phyloP scores from a whole-genome alignment of 164 flowering plant species.

The Malania oleifera region DNA sequence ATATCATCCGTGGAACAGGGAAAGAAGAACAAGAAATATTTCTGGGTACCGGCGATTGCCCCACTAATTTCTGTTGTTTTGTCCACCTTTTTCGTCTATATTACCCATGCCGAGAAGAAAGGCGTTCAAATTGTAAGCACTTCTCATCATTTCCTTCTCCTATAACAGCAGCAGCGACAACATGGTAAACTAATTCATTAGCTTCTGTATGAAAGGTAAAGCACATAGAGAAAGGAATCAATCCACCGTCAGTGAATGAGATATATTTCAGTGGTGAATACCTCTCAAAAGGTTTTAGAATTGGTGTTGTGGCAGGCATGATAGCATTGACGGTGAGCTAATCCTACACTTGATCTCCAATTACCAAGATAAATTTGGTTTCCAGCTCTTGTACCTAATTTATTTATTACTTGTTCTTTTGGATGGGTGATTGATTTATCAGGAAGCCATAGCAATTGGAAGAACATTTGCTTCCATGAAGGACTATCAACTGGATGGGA shows the following conservation, averaged over 20 bases:
- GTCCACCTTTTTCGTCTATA: conserved; percentile 77
- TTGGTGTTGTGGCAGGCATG: conserved; percentile 81
- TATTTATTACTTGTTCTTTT: background rate
- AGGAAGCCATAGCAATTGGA: conserved; percentile 93
- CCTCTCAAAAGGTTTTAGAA: conserved; percentile 53
- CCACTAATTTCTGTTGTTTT: conserved; percentile 77
- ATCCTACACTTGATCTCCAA: background rate
- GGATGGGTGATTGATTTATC: conserved; percentile 10
- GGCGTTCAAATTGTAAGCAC: conserved; percentile 79
- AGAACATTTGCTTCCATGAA: conserved; percentile 89
- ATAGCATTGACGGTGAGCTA: conserved; percentile 68
- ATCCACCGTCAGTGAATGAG: conserved; percentile 55
- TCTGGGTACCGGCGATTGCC: conserved; percentile 91
- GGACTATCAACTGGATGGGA: conserved; percentile 82
- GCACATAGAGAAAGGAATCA: conserved; percentile 64
- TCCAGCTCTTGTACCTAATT: background rate
- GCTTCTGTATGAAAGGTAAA: conserved; percentile 47
- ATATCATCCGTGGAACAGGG: conserved; percentile 46
- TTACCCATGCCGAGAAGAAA: conserved; percentile 75
- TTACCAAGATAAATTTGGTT: background rate
- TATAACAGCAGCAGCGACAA: background rate
- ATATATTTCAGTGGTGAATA: conserved; percentile 63
- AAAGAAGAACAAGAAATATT: conserved; percentile 71
- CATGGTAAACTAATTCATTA: conserved; percentile 6
- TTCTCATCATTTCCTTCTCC: background rate